Percentiles rank a stretch among this genome's conserved stretches.
Conservation (phyloP, 768 basidiomycete genomes). For the Termitomyces sp. region DNA sequence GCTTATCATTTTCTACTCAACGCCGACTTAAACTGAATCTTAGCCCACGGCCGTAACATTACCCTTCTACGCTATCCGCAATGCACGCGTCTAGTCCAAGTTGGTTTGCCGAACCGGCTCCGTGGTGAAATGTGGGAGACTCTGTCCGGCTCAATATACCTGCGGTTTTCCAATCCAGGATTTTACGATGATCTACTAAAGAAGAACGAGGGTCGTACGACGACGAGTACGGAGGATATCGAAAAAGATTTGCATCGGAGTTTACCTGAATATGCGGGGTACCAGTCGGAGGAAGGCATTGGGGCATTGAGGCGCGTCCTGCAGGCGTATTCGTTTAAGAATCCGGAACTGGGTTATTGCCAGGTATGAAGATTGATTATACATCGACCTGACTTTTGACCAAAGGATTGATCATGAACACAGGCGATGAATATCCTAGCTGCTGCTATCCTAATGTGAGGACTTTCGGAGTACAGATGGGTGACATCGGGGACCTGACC, state of each 20-base stretch:
- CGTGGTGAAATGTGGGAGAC: slow-evolving; percentile 99
- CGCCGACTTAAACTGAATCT: slow-evolving; percentile 5
- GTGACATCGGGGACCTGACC: slow-evolving; percentile 4
- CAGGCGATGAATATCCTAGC: slow-evolving; percentile 98
- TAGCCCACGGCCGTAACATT: slow-evolving; percentile 92
- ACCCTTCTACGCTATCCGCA: slow-evolving; percentile 94
- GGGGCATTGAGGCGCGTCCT: slow-evolving; percentile 80
- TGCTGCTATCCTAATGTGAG: slow-evolving; percentile 90
- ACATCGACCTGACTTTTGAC: not conserved
- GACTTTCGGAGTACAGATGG: slow-evolving; percentile 15
- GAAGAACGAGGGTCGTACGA: slow-evolving; percentile 73
- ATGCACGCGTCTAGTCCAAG: slow-evolving; percentile 95
- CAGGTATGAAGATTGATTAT: slow-evolving; percentile 47
- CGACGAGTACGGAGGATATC: slow-evolving; percentile 93
- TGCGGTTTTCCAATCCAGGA: slow-evolving; percentile 84
- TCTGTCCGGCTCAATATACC: slow-evolving; percentile 87
- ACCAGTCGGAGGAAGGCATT: slow-evolving; percentile 88
- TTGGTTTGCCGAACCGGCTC: slow-evolving; percentile 90
- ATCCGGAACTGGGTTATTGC: slow-evolving; percentile 92
- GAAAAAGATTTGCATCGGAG: slow-evolving; percentile 97
- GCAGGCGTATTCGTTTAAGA: slow-evolving; percentile 93
- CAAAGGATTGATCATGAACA: not conserved
- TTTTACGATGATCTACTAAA: slow-evolving; percentile 71
- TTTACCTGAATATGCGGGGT: slow-evolving; percentile 95
- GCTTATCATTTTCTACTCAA: not conserved